Evolutionary conservation across 352 stramenopile genomes (phyloP).

Genomic region (Vaucheria bursata): DNA sequence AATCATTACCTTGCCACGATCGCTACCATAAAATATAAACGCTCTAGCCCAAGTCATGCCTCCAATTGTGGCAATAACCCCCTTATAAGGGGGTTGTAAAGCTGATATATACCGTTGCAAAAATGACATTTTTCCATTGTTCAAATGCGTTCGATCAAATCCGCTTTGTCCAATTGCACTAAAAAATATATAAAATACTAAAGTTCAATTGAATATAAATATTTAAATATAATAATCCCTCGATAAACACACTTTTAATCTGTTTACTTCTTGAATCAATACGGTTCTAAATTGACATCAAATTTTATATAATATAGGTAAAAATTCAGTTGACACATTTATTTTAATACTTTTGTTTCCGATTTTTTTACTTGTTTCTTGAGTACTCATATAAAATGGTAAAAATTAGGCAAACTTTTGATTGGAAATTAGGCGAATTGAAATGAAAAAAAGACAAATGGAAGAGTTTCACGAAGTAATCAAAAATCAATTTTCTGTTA

Average conservation of each 20-base stretch:
- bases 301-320: neutral
- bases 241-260: neutral
- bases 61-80: conserved; percentile 58
- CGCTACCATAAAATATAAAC: conserved; percentile 71
- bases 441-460: no score
- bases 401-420: no score
- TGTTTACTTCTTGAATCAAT: neutral
- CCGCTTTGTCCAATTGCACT: conserved; percentile 61
- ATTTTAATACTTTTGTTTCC: neutral
- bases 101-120: conserved; percentile 56
- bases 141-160: conserved; percentile 48
- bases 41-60: conserved; percentile 75
- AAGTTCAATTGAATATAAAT: neutral
- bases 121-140: conserved; percentile 21
- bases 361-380: no score
- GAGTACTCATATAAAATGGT: no score
- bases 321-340: no score
- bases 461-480: no score
- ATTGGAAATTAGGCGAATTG: no score
- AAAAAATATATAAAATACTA: neutral
- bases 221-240: neutral
- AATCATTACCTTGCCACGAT: conserved; percentile 56
- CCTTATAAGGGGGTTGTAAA: conserved; percentile 66
- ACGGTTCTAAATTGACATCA: no score
- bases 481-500: no score